Base-by-base conservation (phyloP, 2,329 filamentous ascomycete genomes). In the Calonectria henricotiae region DNA sequence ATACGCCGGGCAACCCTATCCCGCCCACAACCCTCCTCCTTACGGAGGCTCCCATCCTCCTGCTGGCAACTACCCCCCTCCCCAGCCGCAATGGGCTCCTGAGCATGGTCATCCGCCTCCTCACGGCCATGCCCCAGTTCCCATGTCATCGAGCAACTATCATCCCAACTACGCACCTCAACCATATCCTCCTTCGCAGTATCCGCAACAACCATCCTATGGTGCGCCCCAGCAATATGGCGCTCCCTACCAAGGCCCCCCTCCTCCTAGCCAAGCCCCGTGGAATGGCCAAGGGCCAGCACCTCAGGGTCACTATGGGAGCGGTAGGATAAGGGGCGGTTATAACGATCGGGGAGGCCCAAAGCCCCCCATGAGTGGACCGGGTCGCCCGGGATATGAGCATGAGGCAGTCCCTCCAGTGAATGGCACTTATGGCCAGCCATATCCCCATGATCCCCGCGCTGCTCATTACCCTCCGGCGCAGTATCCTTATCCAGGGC, bases 161-260 rank as follows among this genome's bases (percentile, higher is more conserved):
- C 89, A 90, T 73, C 88, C 88, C 39, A 89, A 88, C 79, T 91
- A 89, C 77, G 85, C 88, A 44, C 86, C 86, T 46, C 89, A 90
- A 74, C 79, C 84, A 9, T 91, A 90, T 69, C 80, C 80, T 37
- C 77, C 80, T 51, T 67, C 83, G 27, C 83, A 85, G 64, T 84
- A 84, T 69, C 76, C 82, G 13, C 86, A 86, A 70, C 85, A 85
- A 63, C 81, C 85, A 43, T 79, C 83, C 15, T 87, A 87, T 71
- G 80, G 80, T 13, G 78, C 83, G 49, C 80, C 83, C 32, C 83
- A 83, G 64, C 79, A 80, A 41, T 84, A 84, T 43, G 72, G 73
- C 12, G 76, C 79, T 41, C 79, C 80, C 4, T 85, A 85, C 71
- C 81, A 80, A 61, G 77, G 77, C 11, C 81, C 81, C 46, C 79